phyloP scores from a whole-genome alignment of 148 eudicot species.

The Mesembryanthemum crystallinum region DNA sequence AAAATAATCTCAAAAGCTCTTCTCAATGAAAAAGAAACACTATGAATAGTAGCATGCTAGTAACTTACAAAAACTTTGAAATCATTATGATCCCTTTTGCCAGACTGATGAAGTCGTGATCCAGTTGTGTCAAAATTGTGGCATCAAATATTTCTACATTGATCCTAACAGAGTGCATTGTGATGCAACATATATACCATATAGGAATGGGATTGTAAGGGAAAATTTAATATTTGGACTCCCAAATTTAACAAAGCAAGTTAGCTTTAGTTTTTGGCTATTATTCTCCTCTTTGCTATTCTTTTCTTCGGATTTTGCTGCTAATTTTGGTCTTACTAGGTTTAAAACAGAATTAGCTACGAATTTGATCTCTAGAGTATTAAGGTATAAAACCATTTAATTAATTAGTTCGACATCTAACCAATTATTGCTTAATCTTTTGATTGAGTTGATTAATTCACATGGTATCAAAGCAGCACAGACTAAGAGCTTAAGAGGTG shows the following conservation, averaged over 20 bases:
- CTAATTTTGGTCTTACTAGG: no score
- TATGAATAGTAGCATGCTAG: not conserved
- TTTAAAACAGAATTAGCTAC: no score
- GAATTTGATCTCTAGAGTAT: no score
- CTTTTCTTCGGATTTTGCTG: no score
- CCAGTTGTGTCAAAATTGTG: constrained; percentile 16
- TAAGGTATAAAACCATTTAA: no score
- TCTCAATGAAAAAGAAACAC: constrained; percentile 6
- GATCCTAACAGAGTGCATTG: constrained; percentile 9
- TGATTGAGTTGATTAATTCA: no score
- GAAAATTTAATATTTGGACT: constrained; percentile 6
- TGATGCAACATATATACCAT: constrained; percentile 7
- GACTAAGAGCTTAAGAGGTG: no score
- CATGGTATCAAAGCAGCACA: no score
- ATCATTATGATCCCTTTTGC: constrained; percentile 20
- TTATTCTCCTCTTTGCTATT: not conserved
- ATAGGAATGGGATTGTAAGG: not conserved
- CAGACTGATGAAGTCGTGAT: constrained; percentile 18
- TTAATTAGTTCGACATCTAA: no score
- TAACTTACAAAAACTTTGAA: constrained; percentile 23
- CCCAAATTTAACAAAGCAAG: constrained; percentile 25
- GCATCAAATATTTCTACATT: constrained; percentile 20
- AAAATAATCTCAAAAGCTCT: not conserved
- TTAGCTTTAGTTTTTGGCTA: not conserved
- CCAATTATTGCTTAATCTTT: no score